Conservation (phyloP, 108 stramenopile species). For the Pseudonitzschia multiseries region DNA sequence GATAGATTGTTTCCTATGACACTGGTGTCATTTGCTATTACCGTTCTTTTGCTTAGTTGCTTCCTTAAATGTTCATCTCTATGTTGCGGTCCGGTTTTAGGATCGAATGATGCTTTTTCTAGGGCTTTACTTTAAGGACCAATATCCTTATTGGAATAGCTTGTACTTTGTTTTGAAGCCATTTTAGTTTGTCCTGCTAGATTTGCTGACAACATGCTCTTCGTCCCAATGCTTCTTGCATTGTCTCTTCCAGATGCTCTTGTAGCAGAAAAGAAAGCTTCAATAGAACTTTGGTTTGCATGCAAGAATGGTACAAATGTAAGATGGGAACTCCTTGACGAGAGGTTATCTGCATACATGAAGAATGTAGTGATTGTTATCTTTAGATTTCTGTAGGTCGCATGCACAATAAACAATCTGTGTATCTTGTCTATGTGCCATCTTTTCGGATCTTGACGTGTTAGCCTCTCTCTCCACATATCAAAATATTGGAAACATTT, state of each 20-base stretch:
- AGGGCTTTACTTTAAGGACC: neutral
- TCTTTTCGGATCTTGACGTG: neutral
- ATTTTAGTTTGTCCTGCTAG: neutral
- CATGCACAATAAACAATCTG: neutral
- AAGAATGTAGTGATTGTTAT: neutral
- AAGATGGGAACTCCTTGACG: neutral
- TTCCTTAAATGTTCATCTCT: too few species aligned
- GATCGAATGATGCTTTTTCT: neutral
- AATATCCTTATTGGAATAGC: neutral
- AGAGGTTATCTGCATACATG: neutral
- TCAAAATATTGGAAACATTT: neutral
- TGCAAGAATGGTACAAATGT: neutral
- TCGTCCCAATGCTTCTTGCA: neutral
- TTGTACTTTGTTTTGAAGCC: neutral
- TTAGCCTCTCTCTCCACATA: neutral
- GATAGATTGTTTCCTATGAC: too few species aligned
- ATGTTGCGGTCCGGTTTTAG: neutral
- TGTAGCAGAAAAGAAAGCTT: neutral
- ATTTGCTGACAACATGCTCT: neutral
- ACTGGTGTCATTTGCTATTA: too few species aligned
- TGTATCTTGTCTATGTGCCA: neutral
- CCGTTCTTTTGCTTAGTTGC: neutral
- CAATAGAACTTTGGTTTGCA: slow-evolving; percentile 1
- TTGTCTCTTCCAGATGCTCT: neutral
- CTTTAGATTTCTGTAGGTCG: neutral